phyloP scores from a whole-genome alignment of 306 rosid species.

The Rosa chinensis region DNA sequence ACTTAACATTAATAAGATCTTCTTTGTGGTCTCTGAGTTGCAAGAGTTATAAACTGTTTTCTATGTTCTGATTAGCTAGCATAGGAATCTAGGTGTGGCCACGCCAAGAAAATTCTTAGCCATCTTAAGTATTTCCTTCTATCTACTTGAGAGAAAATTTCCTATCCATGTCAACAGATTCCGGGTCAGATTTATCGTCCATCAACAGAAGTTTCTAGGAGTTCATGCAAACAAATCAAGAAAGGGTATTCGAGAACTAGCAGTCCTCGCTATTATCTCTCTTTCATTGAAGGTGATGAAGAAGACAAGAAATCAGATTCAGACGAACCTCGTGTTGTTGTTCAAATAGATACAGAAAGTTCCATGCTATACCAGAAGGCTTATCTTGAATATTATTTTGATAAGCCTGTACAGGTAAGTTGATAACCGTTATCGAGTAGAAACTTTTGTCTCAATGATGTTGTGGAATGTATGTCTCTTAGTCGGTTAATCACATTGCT shows the following conservation, averaged over 20 bases:
- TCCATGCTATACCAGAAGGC: slow-evolving; percentile 67
- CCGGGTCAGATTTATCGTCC: slow-evolving; percentile 71
- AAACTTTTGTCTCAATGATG: not conserved
- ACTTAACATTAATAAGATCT: slow-evolving; percentile 55
- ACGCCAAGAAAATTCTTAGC: not conserved
- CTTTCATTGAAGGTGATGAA: slow-evolving; percentile 40
- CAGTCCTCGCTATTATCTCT: slow-evolving; percentile 77
- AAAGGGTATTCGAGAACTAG: slow-evolving; percentile 63
- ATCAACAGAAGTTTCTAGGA: slow-evolving; percentile 52
- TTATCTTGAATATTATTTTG: slow-evolving; percentile 81
- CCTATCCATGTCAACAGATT: slow-evolving; percentile 39
- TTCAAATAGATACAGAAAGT: slow-evolving; percentile 95
- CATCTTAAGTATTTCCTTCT: not conserved
- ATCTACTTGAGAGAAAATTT: not conserved
- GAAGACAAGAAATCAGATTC: slow-evolving; percentile 35
- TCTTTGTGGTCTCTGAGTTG: slow-evolving; percentile 72
- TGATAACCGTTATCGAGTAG: not conserved
- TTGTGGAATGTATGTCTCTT: not conserved
- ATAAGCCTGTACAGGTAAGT: slow-evolving; percentile 71
- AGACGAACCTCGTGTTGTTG: slow-evolving; percentile 59
- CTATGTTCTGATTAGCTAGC: not conserved
- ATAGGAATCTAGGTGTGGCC: not conserved
- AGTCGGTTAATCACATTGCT: not conserved
- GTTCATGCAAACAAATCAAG: slow-evolving; percentile 62
- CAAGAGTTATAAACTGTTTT: slow-evolving; percentile 49